These are phyloP conservation scores for Plasmodium blacklocki DNA, from an alignment of 169 alveolate genomes.

Conservation along the genomic window DNA sequence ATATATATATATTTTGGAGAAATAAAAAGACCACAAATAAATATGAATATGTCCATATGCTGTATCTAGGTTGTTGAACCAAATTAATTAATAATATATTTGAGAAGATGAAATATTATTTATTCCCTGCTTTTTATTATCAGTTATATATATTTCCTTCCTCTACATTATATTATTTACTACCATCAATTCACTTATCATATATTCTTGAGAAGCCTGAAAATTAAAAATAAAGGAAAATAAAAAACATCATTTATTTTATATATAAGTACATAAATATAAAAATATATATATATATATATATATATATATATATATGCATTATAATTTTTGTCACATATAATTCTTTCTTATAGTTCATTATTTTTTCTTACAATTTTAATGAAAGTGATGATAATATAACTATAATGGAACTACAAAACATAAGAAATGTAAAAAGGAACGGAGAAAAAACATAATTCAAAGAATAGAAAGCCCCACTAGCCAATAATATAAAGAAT, in stretches of 20 bases:
- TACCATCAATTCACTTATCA: background rate
- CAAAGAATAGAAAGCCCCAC: conserved; percentile 67
- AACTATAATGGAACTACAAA: conserved; percentile 68
- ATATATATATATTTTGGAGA: too few species aligned
- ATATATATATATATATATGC: background rate
- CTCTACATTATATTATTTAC: too few species aligned
- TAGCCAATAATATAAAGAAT: conserved; percentile 73
- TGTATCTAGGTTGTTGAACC: too few species aligned
- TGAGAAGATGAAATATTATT: too few species aligned
- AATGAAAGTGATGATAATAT: conserved; percentile 58
- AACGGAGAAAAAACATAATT: conserved; percentile 66
- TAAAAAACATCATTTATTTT: background rate
- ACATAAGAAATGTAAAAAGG: conserved; percentile 66
- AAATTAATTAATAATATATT: too few species aligned
- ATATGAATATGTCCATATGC: too few species aligned
- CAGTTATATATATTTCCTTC: too few species aligned
- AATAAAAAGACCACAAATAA: too few species aligned
- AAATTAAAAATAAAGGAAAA: background rate
- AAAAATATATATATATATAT: background rate
- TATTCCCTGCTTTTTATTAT: too few species aligned
- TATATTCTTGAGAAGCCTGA: conserved; percentile 45
- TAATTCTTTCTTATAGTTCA: background rate
- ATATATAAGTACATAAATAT: background rate
- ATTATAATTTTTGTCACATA: background rate
- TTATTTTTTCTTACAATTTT: conserved; percentile 40